phyloP scores from a whole-genome alignment of 805 yeast genomes.

The Soucietia sequanensis region DNA sequence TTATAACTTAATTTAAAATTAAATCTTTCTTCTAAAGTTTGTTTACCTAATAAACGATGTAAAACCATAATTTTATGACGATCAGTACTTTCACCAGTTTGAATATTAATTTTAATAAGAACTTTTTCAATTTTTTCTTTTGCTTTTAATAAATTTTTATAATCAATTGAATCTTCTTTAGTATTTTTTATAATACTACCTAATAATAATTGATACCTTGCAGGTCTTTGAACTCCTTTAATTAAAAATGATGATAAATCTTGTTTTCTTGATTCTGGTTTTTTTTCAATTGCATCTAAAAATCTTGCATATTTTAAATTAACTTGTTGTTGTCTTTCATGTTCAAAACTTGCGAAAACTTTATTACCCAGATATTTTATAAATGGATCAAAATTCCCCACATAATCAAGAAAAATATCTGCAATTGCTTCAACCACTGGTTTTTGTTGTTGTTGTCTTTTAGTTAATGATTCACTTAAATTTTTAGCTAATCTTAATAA shows the following conservation, averaged over 20 bases:
- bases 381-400: conserved; percentile 88
- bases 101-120: conserved; percentile 75
- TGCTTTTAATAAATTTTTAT: conserved; percentile 65
- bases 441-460: conserved; percentile 75
- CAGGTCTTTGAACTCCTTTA: conserved; percentile 94
- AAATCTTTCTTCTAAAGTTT: conserved; percentile 79
- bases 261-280: conserved; percentile 81
- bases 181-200: conserved; percentile 84
- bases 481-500: conserved; percentile 79
- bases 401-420: conserved; percentile 80
- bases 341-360: conserved; percentile 91
- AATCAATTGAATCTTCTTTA: conserved; percentile 70
- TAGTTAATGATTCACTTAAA: conserved; percentile 84
- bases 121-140: conserved; percentile 72
- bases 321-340: conserved; percentile 88
- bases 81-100: conserved; percentile 92
- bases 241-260: conserved; percentile 92
- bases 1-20: conserved; percentile 84
- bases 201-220: conserved; percentile 83
- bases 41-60: conserved; percentile 54
- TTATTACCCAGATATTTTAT: conserved; percentile 92
- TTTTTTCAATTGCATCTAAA: conserved; percentile 83
- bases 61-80: conserved; percentile 84
- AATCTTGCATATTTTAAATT: conserved; percentile 92
- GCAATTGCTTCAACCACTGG: conserved; percentile 86